Conservation (phyloP, 352 stramenopile species). For the Saprolegnia parasitica region DNA sequence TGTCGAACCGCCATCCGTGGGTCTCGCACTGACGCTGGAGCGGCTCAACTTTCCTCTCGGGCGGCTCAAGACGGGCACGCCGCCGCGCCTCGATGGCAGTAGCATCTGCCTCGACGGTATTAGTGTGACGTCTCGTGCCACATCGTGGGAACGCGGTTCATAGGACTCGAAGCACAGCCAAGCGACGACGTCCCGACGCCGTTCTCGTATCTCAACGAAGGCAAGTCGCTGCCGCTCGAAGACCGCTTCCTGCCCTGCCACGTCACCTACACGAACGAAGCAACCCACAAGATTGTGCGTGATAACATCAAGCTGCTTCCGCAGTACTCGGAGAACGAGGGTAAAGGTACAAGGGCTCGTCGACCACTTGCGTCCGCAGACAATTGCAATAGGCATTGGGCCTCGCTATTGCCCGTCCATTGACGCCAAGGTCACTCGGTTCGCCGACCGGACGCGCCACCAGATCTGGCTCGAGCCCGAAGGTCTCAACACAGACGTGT, state of each 20-base stretch:
- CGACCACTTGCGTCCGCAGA: neutral
- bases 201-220: constrained; percentile 95
- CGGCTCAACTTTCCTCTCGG: constrained; percentile 89
- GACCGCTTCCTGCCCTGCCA: constrained; percentile 89
- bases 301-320: constrained; percentile 93
- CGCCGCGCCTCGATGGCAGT: constrained; percentile 90
- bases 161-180: constrained; percentile 81
- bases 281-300: constrained; percentile 92
- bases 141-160: neutral
- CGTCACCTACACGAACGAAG: constrained; percentile 95
- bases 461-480: constrained; percentile 98
- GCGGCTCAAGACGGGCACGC: constrained; percentile 96
- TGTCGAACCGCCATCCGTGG: constrained; percentile 93
- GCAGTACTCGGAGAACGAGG: constrained; percentile 85
- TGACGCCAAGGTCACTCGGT: constrained; percentile 92
- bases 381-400: constrained; percentile 41
- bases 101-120: constrained; percentile 93
- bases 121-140: neutral
- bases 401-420: constrained; percentile 96
- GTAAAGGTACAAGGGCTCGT: constrained; percentile 29
- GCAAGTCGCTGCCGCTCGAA: constrained; percentile 54
- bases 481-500: constrained; percentile 92
- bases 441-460: constrained; percentile 66
- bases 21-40: constrained; percentile 92
- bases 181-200: constrained; percentile 87